Conservation (phyloP, 208 protist species). For the Leishmania amazonensis region DNA sequence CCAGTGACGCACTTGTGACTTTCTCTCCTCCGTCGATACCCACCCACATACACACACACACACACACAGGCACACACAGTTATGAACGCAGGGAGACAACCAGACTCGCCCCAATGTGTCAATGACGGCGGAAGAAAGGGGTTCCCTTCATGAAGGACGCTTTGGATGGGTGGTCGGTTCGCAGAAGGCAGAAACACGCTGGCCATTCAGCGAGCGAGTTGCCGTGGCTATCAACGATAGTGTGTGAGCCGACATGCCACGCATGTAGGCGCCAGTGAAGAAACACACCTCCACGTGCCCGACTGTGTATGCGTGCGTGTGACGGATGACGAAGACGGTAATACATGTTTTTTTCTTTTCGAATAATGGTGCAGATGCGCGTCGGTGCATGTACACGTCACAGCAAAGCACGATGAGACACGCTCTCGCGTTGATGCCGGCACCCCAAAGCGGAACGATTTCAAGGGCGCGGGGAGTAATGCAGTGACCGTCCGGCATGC, state of each 20-base stretch:
- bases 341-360: conserved; percentile 2
- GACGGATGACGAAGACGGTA: not conserved
- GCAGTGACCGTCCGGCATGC: not conserved
- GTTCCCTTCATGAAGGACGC: not conserved
- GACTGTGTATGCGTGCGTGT: not conserved
- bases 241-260: not conserved
- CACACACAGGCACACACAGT: too few species aligned
- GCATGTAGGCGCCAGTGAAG: not conserved
- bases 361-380: conserved; percentile 3
- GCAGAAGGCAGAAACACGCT: not conserved
- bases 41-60: not conserved
- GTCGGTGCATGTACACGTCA: not conserved
- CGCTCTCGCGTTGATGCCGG: not conserved
- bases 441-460: not conserved
- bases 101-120: not conserved
- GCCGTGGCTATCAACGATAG: not conserved
- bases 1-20: not conserved
- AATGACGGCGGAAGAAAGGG: not conserved
- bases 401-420: not conserved
- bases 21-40: not conserved
- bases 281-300: not conserved
- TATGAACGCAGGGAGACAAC: not conserved
- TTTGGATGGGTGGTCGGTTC: not conserved
- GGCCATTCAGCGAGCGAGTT: not conserved
- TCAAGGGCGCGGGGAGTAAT: not conserved